Conservation (phyloP, 75 land plant genomes). For the Azolla pinnata region DNA sequence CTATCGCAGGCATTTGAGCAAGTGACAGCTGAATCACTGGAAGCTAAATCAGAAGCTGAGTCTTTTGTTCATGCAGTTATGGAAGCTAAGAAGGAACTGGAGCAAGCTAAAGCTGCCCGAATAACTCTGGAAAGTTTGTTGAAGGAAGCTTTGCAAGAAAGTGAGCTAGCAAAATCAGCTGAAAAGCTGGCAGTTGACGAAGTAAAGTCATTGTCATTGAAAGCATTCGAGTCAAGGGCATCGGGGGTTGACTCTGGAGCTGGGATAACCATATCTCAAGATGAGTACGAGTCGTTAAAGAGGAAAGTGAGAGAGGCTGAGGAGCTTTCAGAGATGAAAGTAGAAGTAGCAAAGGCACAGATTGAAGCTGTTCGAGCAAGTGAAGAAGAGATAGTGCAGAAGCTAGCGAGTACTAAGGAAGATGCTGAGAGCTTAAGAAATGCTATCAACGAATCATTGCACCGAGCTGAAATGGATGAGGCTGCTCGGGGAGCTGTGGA, state of each 20-base stretch:
- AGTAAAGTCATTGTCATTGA: slow-evolving; percentile 38
- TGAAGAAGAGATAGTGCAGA: slow-evolving; percentile 43
- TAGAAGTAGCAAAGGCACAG: slow-evolving; percentile 62
- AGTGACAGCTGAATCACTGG: slow-evolving; percentile 47
- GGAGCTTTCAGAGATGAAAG: slow-evolving; percentile 57
- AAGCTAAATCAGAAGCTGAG: slow-evolving; percentile 48
- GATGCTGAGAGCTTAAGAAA: slow-evolving; percentile 40
- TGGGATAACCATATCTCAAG: slow-evolving; percentile 36
- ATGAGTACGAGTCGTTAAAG: slow-evolving; percentile 51
- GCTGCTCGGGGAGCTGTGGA: slow-evolving; percentile 84
- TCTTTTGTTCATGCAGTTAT: slow-evolving; percentile 35
- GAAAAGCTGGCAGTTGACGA: slow-evolving; percentile 43
- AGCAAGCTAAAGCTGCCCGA: slow-evolving; percentile 29
- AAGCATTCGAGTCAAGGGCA: slow-evolving; percentile 33
- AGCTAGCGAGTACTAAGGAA: slow-evolving; percentile 27
- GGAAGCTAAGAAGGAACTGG: slow-evolving; percentile 42
- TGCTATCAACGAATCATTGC: slow-evolving; percentile 47
- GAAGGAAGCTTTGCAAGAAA: slow-evolving; percentile 39
- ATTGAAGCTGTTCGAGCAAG: slow-evolving; percentile 52
- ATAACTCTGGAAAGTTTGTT: slow-evolving; percentile 43
- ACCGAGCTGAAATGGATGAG: slow-evolving; percentile 79
- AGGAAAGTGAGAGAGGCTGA: slow-evolving; percentile 33
- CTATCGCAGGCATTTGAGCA: slow-evolving; percentile 48
- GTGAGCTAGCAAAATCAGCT: slow-evolving; percentile 60
- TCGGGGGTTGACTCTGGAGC: slow-evolving; percentile 12